Conservation (phyloP, 305 asterid genomes). For the Lippia alba region DNA sequence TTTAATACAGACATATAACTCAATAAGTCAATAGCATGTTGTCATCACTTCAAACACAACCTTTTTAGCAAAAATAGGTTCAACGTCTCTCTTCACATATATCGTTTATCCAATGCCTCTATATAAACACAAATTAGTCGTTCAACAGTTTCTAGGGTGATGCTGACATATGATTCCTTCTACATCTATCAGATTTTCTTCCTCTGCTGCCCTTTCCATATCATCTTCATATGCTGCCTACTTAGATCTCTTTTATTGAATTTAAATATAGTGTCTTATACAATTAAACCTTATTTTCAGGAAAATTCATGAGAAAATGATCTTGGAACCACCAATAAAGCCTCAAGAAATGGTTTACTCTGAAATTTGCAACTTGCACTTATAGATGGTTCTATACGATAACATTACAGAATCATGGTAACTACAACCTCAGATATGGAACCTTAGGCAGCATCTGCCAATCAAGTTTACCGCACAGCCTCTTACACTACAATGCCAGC, state of each 20-base stretch:
- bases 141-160: background rate
- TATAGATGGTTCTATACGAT: background rate
- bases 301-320: background rate
- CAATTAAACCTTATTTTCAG: background rate
- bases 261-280: background rate
- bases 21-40: background rate
- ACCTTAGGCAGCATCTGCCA: background rate
- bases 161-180: background rate
- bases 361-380: background rate
- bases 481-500: background rate
- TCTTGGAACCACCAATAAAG: too few relatives aligned
- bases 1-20: background rate
- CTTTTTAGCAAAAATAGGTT: constrained; percentile 10
- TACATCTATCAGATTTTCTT: background rate
- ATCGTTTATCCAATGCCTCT: background rate
- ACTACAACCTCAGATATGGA: background rate
- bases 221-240: background rate
- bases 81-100: background rate
- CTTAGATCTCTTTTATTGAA: background rate
- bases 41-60: constrained; percentile 12
- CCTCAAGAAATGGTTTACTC: background rate
- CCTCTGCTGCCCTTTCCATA: background rate
- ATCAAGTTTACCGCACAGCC: background rate
- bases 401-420: background rate
- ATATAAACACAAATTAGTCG: background rate